Evolutionary conservation across 2,329 filamentous ascomycete species (phyloP).

Genomic region (Nothophaeocryptopus gaeumannii): DNA sequence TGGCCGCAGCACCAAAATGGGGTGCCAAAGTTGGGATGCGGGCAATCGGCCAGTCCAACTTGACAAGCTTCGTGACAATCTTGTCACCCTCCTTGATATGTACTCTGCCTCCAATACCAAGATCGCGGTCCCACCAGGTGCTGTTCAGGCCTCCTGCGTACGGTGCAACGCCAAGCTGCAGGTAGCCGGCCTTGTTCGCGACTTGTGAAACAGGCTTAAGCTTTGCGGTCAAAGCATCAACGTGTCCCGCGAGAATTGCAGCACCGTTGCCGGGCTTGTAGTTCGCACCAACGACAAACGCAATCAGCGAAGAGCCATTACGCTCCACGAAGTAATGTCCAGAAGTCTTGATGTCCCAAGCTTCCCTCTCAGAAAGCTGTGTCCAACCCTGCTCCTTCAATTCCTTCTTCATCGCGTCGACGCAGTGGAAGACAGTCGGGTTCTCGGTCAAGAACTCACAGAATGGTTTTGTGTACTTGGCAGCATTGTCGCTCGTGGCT

Average conservation of each 20-base stretch:
- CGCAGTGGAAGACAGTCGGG: constrained; percentile 89
- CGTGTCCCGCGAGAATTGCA: constrained; percentile 85
- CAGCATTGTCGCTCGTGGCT: constrained; percentile 30
- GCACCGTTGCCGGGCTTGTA: constrained; percentile 84
- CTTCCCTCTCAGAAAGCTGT: constrained; percentile 74
- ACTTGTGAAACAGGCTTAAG: constrained; percentile 88
- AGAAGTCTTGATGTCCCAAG: constrained; percentile 76
- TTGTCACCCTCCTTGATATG: constrained; percentile 78
- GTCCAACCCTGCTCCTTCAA: constrained; percentile 70
- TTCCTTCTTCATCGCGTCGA: constrained; percentile 72
- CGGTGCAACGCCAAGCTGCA: constrained; percentile 86
- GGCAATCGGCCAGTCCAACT: constrained; percentile 92
- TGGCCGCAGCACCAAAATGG: constrained; percentile 76
- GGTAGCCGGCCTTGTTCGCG: constrained; percentile 77
- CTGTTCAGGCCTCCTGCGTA: constrained; percentile 84
- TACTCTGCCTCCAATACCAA: constrained; percentile 85
- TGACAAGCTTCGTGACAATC: constrained; percentile 77
- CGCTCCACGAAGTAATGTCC: constrained; percentile 87
- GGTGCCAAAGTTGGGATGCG: constrained; percentile 87
- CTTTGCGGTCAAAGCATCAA: constrained; percentile 86
- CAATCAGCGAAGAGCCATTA: constrained; percentile 81
- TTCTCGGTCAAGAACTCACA: constrained; percentile 84
- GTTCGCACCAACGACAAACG: constrained; percentile 75
- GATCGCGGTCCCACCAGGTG: constrained; percentile 97
- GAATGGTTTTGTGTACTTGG: constrained; percentile 43